Evolutionary conservation across 805 yeast genomes (phyloP), one percentile per base, ranked within the genome.

Genomic region (Saitoella complicata): DNA sequence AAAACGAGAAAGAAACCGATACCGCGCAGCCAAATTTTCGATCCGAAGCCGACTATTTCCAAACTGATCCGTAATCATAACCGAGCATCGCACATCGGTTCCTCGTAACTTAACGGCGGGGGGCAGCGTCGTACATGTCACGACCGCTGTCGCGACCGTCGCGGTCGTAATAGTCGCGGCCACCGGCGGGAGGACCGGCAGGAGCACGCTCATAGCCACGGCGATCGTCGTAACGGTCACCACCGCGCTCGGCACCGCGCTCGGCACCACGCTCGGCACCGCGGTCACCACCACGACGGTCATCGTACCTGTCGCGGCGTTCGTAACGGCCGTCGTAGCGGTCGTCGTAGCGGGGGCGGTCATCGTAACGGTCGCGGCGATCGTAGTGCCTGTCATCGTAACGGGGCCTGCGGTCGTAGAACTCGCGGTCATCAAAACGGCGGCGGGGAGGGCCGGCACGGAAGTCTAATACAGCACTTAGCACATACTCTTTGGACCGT

Each of bases 301-400:
- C 31, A 42, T 38, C 39, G 40, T 42, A 43, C 11, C 43, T 39
- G 9, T 43, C 43, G 31, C 43, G 38, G 42, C 50, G 48, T 31
- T 46, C 44, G 11, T 43, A 43, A 38, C 48, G 48, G 38, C 40
- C 47, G 35, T 43, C 43, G 12, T 49, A 41, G 34, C 42, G 46
- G 32, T 44, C 44, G 41, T 47, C 54, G 39, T 49, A 43, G 32
- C 41, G 43, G 36, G 48, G 48, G 5, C 51, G 51, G 41, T 50
- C 55, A 32, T 47, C 48, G n/a, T 44, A 39, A 11, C 53, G 46
- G 39, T 43, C 33, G 8, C 46, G 38, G 33, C 38, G 40, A 21
- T 31, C 46, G 31, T 37, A 39, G 10, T 49, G 46, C 12, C 45
- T 39, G 36, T 38, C 32, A 31, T 45, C 33, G 34, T 46, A 43